A percentile compares a stretch with the other conserved stretches of the same genome.
phyloP scores from a whole-genome alignment of 805 yeast species.

The Candida nanaspora region DNA sequence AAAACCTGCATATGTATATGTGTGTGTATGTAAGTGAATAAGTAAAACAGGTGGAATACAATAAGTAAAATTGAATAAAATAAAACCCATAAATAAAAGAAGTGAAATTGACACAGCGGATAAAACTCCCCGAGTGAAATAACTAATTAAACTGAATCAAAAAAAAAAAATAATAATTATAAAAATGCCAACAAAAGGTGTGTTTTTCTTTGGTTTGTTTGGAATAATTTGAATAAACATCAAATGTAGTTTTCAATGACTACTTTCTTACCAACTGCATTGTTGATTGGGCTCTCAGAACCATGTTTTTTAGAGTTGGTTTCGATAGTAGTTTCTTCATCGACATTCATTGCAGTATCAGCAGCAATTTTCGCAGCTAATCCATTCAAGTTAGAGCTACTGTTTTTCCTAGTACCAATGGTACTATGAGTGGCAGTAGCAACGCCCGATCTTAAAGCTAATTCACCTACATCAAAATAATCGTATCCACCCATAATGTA shows the following conservation, averaged over 20 bases:
- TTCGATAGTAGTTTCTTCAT: too few species aligned
- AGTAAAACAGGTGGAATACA: not conserved
- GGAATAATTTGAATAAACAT: too few species aligned
- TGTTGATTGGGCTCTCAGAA: slow-evolving; percentile 1
- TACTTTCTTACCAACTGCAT: slow-evolving; percentile 19
- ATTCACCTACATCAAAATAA: slow-evolving; percentile 51
- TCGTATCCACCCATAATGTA: slow-evolving; percentile 52
- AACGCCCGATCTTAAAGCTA: slow-evolving; percentile 36
- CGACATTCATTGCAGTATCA: too few species aligned
- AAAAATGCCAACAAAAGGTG: too few species aligned
- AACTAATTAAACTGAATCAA: not conserved
- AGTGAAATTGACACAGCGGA: too few species aligned
- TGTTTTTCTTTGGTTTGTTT: too few species aligned
- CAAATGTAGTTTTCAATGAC: slow-evolving; percentile 16
- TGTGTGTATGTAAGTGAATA: too few species aligned
- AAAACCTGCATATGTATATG: too few species aligned
- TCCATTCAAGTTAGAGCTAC: slow-evolving; percentile 11
- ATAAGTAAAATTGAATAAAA: not conserved
- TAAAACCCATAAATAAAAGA: not conserved
- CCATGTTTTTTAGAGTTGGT: not conserved
- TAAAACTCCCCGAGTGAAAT: too few species aligned
- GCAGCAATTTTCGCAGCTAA: not conserved
- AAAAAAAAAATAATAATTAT: too few species aligned
- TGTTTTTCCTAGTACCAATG: slow-evolving; percentile 19
- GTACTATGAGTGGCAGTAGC: slow-evolving; percentile 21